Base-by-base conservation (phyloP, 371 early-diverging fungal genomes). In the Mucor indicus region DNA sequence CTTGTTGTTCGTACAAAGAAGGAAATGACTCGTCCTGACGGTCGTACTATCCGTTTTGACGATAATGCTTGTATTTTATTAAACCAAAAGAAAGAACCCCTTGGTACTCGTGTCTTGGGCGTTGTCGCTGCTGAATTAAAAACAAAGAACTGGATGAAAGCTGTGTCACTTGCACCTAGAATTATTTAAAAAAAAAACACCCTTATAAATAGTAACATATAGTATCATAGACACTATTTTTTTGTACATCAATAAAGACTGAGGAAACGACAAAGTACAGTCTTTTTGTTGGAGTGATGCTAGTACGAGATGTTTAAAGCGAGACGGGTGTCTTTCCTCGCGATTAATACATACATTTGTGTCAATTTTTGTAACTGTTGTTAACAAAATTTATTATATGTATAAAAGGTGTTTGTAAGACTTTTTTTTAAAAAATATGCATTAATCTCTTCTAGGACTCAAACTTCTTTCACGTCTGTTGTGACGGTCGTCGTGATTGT, bases 31-130 rank as follows among this genome's bases (percentile, higher is more conserved):
- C 84, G 98, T 36, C 87, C 89, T 23, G 97, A 98, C 54, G 98
- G 98, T 41, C 86, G 92, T 36, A 91, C 88, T 42, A 85, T 97
- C 44, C 81, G 86, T 24, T 98, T 98, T 55, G 98, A 96, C 57
- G 98, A 98, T 64, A 98, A 98, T 62, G 98, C 98, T 25, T 91
- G 90, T 53, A 92, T 98, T 50, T 85, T 98, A 64, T 77, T 97
- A 50, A 94, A 94, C 70, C 91, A 89, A 74, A 86, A 89, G 64
- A 88, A 88, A 53, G 93, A 95, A 67, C 96, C 96, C 25, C 73
- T 97, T 31, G 97, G 96, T 25, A 96, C 92, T 52, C 83, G 98
- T 60, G 87, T 98, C 17, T 66, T 95, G 44, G 96, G 98, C 36
- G 86, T 91, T 22, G 89, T 98, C 20, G 85, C 93, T 20, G 85